Percentiles rank a stretch among this genome's conserved stretches.
Conservation (phyloP, 768 basidiomycete species). For the Dictyophora rubrovolvata region DNA sequence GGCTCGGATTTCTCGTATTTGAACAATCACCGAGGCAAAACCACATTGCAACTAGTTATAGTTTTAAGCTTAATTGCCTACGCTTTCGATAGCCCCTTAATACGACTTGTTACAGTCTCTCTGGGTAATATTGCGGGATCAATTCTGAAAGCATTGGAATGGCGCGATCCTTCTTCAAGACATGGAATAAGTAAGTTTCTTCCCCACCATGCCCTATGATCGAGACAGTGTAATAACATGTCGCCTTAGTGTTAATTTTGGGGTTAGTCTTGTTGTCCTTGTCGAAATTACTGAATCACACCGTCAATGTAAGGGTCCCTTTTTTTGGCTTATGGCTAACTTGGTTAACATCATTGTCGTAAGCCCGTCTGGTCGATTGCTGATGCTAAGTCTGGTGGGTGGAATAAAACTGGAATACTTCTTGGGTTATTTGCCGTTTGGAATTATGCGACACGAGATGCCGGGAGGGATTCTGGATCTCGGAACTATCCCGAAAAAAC, state of each 20-base stretch:
- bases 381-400: conserved; percentile 52
- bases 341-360: neutral
- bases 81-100: conserved; percentile 36
- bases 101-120: conserved; percentile 48
- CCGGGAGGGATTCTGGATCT: conserved; percentile 7
- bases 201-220: neutral
- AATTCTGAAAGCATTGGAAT: conserved; percentile 41
- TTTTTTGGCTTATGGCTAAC: neutral
- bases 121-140: conserved; percentile 41
- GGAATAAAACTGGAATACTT: conserved; percentile 54
- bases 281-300: conserved; percentile 68
- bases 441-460: conserved; percentile 41
- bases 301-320: conserved; percentile 50
- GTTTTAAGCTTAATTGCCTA: conserved; percentile 47
- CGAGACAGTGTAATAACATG: neutral
- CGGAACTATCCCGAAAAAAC: conserved; percentile 8
- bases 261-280: conserved; percentile 60
- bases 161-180: conserved; percentile 30
- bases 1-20: conserved; percentile 36
- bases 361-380: conserved; percentile 64
- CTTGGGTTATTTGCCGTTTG: conserved; percentile 48
- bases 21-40: conserved; percentile 37
- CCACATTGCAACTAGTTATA: conserved; percentile 37
- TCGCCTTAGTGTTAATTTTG: conserved; percentile 44
- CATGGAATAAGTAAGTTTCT: conserved; percentile 37